These are phyloP conservation scores for Curvularia spicifera DNA, from an alignment of 2,329 filamentous ascomycete species.

Conservation along the genomic window DNA sequence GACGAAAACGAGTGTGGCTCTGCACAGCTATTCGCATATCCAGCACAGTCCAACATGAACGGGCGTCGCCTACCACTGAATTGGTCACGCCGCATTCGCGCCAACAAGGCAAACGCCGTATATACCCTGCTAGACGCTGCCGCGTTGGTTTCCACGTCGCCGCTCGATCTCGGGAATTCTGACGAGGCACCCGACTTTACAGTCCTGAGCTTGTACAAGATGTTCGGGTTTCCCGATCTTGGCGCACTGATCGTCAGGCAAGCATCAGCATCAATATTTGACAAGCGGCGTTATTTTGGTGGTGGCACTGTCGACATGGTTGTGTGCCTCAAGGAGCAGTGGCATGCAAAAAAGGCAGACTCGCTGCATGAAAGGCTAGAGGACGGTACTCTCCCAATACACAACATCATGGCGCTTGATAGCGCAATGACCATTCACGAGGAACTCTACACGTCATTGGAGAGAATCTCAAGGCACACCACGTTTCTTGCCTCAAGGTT, in stretches of 20 bases:
- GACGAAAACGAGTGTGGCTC: conserved; percentile 24
- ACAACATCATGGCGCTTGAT: conserved; percentile 84
- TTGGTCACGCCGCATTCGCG: conserved; percentile 64
- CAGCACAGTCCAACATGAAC: conserved; percentile 93
- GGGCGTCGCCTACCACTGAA: conserved; percentile 74
- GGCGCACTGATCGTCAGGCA: conserved; percentile 84
- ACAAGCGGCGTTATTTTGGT: conserved; percentile 80
- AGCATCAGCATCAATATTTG: conserved; percentile 67
- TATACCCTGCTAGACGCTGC: conserved; percentile 86
- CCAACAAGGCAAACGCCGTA: conserved; percentile 47
- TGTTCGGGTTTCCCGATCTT: conserved; percentile 95
- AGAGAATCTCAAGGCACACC: conserved; percentile 73
- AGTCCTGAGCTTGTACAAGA: conserved; percentile 90
- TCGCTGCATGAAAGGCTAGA: conserved; percentile 82
- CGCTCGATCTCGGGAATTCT: conserved; percentile 70
- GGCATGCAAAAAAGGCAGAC: conserved; percentile 78
- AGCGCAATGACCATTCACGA: conserved; percentile 73
- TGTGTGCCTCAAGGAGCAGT: conserved; percentile 74
- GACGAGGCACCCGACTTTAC: conserved; percentile 78
- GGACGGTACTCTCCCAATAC: conserved; percentile 89
- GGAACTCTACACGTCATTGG: conserved; percentile 74
- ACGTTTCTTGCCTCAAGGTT: conserved; percentile 67
- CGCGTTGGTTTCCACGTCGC: conserved; percentile 77
- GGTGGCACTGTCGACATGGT: conserved; percentile 95
- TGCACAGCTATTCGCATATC: conserved; percentile 74